A percentile compares a stretch with the other conserved stretches of the same genome.
phyloP scores from a whole-genome alignment of 352 stramenopile genomes.

The Phytophthora citrophthora region DNA sequence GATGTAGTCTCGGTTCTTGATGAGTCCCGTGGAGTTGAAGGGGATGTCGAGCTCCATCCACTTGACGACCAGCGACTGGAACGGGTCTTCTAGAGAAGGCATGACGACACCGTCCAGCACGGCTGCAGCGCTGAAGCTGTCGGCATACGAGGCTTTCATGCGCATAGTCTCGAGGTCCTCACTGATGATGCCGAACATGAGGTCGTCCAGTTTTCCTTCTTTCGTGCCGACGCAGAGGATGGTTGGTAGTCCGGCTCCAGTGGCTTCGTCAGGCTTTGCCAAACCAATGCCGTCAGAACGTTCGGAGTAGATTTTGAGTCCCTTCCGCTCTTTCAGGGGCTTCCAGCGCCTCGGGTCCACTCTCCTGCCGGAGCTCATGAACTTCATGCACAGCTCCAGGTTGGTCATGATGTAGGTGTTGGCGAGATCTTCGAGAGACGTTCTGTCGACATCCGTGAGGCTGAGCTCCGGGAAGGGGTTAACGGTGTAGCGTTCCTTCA shows the following conservation, averaged over 20 bases:
- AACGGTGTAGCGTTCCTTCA: constrained; percentile 4
- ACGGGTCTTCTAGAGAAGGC: constrained; percentile 2
- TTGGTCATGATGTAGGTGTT: constrained; percentile 4
- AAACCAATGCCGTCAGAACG: not conserved
- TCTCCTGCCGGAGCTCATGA: constrained; percentile 1
- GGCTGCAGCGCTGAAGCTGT: constrained; percentile 5
- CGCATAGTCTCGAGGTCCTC: constrained; percentile 10
- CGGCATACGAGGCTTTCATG: constrained; percentile 5
- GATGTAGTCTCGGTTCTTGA: constrained; percentile 13
- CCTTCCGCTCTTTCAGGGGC: constrained; percentile 8
- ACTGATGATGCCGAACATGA: constrained; percentile 12
- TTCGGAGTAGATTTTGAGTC: constrained; percentile 10
- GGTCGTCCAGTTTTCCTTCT: constrained; percentile 2
- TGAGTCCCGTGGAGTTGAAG: constrained; percentile 8
- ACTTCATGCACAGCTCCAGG: constrained; percentile 6
- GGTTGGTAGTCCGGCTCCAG: not conserved
- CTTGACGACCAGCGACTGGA: constrained; percentile 4
- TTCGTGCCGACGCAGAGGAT: constrained; percentile 3
- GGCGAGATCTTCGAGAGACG: constrained; percentile 1
- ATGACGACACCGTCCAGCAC: constrained; percentile 1
- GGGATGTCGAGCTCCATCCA: constrained; percentile 7
- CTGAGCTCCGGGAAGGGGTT: not conserved
- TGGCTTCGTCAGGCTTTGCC: not conserved
- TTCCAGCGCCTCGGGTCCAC: constrained; percentile 8
- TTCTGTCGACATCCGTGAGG: not conserved